Evolutionary conservation across 2,329 filamentous ascomycete genomes (phyloP).

Genomic region (Aspergillus candidus): DNA sequence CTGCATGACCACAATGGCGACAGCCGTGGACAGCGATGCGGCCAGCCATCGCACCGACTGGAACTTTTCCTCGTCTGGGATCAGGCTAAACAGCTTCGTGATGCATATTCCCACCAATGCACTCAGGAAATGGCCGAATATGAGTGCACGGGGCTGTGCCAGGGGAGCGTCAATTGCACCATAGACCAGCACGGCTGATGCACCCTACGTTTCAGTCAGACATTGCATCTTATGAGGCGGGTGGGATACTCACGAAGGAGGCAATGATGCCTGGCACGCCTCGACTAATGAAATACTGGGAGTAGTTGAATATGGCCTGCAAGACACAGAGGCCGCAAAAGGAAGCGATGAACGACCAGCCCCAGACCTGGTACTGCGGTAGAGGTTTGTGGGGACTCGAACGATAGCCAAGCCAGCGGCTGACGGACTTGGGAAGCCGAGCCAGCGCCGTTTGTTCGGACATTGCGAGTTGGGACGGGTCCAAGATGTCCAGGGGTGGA

Average conservation of each 20-base stretch:
- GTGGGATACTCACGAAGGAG: conserved; percentile 18
- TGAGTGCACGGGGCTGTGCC: conserved; percentile 27
- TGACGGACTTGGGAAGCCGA: conserved; percentile 21
- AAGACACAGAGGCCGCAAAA: conserved; percentile 23
- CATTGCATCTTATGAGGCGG: neutral
- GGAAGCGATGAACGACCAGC: conserved; percentile 24
- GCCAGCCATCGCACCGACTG: conserved; percentile 27
- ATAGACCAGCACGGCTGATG: conserved; percentile 29
- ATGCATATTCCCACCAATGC: conserved; percentile 26
- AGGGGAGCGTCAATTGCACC: conserved; percentile 29
- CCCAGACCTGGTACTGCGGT: conserved; percentile 15
- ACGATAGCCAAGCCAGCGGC: conserved; percentile 26
- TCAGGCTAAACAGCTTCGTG: conserved; percentile 29
- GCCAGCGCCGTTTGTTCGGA: conserved; percentile 4
- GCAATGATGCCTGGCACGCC: conserved; percentile 23
- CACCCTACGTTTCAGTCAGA: conserved; percentile 15
- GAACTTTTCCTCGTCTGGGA: conserved; percentile 25
- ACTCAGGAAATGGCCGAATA: conserved; percentile 30
- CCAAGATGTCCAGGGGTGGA: too few relatives aligned
- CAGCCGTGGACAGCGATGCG: conserved; percentile 24
- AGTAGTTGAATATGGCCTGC: conserved; percentile 23
- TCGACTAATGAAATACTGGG: conserved; percentile 19
- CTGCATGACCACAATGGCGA: conserved; percentile 28
- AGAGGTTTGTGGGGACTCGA: conserved; percentile 18
- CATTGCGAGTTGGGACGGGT: neutral